These are phyloP conservation scores for Diaporthe citri DNA, from an alignment of 2,329 filamentous ascomycete species.

Conservation along the genomic window DNA sequence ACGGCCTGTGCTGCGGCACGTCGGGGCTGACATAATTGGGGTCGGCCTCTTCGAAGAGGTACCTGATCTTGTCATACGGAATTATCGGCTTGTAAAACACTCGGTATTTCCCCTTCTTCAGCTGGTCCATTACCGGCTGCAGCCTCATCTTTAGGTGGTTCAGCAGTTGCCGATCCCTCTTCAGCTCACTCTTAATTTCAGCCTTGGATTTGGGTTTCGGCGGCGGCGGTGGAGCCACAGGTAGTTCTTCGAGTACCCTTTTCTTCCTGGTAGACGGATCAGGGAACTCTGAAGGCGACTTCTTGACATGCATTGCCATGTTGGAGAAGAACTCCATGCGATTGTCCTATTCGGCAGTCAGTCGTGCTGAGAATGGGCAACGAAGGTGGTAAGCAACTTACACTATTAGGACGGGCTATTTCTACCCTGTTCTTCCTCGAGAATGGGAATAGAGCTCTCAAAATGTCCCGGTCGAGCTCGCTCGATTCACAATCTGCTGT, in stretches of 20 bases:
- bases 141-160: slow-evolving; percentile 90
- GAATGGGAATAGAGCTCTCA: slow-evolving; percentile 86
- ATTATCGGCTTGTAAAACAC: slow-evolving; percentile 88
- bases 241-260: slow-evolving; percentile 81
- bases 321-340: slow-evolving; percentile 85
- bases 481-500: slow-evolving; percentile 79
- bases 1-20: slow-evolving; percentile 76
- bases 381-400: slow-evolving; percentile 53
- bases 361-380: neutral
- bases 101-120: slow-evolving; percentile 84
- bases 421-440: slow-evolving; percentile 82
- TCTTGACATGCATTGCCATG: slow-evolving; percentile 81
- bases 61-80: slow-evolving; percentile 78
- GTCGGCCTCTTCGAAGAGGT: slow-evolving; percentile 87
- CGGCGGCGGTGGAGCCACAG: slow-evolving; percentile 80
- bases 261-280: slow-evolving; percentile 89
- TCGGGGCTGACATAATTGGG: slow-evolving; percentile 76
- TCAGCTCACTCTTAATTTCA: slow-evolving; percentile 83
- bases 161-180: slow-evolving; percentile 84
- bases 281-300: slow-evolving; percentile 86
- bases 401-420: slow-evolving; percentile 75
- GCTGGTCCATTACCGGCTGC: slow-evolving; percentile 97
- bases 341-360: slow-evolving; percentile 56
- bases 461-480: slow-evolving; percentile 72
- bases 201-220: slow-evolving; percentile 78